Conservation (phyloP, 352 stramenopile species). For the Globisporangium sylvaticum region DNA sequence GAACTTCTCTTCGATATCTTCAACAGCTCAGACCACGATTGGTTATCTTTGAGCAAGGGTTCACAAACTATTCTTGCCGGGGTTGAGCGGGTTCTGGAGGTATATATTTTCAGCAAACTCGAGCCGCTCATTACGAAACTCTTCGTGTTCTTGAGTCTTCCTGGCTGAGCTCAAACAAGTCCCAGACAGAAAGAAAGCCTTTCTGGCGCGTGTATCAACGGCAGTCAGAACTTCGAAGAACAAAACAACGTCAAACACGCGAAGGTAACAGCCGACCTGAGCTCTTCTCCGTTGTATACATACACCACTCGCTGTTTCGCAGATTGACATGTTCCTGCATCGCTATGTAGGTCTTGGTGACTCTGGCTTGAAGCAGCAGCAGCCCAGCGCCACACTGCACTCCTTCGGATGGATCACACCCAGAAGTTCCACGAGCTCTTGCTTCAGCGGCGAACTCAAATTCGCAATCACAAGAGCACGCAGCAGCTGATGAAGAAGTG, state of each 20-base stretch:
- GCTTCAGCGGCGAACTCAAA: conserved; percentile 39
- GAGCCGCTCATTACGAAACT: neutral
- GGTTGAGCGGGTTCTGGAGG: too few species aligned
- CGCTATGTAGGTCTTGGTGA: neutral
- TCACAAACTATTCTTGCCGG: too few species aligned
- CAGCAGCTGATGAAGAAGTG: conserved; percentile 35
- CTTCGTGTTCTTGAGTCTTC: neutral
- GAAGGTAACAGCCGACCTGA: neutral
- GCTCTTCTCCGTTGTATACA: neutral
- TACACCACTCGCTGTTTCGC: neutral
- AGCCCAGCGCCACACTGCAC: too few species aligned
- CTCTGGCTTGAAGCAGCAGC: neutral
- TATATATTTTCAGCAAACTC: neutral
- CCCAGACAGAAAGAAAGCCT: neutral
- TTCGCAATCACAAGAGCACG: conserved; percentile 36
- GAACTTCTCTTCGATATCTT: too few species aligned
- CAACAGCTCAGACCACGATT: neutral
- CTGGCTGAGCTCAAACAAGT: neutral
- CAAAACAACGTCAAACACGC: neutral
- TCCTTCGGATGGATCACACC: conserved; percentile 29
- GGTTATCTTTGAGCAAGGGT: neutral
- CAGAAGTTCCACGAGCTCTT: conserved; percentile 35
- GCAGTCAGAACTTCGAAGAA: neutral
- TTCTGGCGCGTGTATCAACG: neutral
- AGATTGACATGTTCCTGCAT: neutral